These are phyloP conservation scores for Fragaria nilgerrensis DNA, from an alignment of 306 rosid genomes.

Conservation along the genomic window DNA sequence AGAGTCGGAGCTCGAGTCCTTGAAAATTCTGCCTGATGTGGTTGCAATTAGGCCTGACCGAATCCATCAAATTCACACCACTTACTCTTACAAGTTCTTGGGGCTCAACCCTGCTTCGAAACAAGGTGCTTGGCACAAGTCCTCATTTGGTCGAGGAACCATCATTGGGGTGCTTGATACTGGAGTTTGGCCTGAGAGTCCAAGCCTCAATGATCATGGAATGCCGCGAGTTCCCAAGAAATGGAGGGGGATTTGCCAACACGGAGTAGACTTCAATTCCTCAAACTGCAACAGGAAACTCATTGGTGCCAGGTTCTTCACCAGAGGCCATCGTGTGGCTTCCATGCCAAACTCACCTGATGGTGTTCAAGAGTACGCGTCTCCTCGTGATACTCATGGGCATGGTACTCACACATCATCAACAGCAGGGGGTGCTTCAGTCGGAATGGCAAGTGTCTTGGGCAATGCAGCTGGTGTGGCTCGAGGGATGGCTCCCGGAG, in stretches of 20 bases:
- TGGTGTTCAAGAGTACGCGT: conserved; percentile 51
- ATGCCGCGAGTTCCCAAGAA: conserved; percentile 77
- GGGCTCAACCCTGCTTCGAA: conserved; percentile 50
- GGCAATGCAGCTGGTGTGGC: conserved; percentile 89
- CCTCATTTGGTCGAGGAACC: conserved; percentile 64
- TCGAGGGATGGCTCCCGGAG: conserved; percentile 81
- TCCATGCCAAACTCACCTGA: conserved; percentile 34
- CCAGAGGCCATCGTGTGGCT: conserved; percentile 68
- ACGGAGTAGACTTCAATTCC: conserved; percentile 64
- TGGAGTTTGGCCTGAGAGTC: conserved; percentile 94
- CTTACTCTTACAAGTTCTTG: conserved; percentile 82
- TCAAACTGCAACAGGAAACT: conserved; percentile 76
- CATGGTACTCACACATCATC: conserved; percentile 94
- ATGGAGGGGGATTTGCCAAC: conserved; percentile 85
- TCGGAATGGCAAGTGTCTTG: conserved; percentile 51
- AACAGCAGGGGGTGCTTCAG: conserved; percentile 72
- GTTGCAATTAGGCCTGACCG: conserved; percentile 64
- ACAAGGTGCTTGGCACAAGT: conserved; percentile 60
- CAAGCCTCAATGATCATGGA: conserved; percentile 64
- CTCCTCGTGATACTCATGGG: conserved; percentile 83
- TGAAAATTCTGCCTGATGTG: conserved; percentile 62
- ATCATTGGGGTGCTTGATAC: conserved; percentile 89
- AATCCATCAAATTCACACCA: conserved; percentile 56
- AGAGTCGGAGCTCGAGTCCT: conserved; percentile 53
- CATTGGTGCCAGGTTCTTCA: conserved; percentile 88